Evolutionary conservation across 2,329 filamentous ascomycete species (phyloP).

Genomic region (Cladosporium sphaerospermum): DNA sequence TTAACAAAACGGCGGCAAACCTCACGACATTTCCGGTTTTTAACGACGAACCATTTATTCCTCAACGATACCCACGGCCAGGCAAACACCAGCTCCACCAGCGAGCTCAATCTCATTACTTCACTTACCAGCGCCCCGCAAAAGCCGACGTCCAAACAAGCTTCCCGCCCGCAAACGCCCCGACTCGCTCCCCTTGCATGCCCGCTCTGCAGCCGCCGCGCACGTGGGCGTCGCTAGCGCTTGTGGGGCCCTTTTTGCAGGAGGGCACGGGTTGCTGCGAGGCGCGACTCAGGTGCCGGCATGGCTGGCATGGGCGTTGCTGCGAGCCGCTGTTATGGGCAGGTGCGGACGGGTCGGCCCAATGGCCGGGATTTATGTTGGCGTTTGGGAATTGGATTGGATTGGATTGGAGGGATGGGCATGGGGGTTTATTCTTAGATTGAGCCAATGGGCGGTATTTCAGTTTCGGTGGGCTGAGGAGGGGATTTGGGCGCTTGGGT

Average conservation of each 20-base stretch:
- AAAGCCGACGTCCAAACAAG: conserved; percentile 10
- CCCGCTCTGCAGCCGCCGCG: neutral
- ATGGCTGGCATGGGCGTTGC: conserved; percentile 1
- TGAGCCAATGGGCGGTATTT: no score
- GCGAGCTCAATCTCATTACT: neutral
- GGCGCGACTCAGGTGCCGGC: neutral
- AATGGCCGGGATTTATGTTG: no score
- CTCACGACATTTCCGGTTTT: neutral
- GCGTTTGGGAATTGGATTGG: no score
- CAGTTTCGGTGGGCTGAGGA: no score
- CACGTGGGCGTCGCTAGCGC: neutral
- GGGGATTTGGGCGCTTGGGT: no score
- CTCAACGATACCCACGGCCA: neutral
- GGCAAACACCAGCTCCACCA: neutral
- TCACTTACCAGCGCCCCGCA: neutral
- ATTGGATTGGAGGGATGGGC: no score
- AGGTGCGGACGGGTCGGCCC: no score
- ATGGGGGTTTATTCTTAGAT: no score
- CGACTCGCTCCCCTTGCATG: conserved; percentile 4
- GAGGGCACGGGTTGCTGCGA: neutral
- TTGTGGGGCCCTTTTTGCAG: neutral
- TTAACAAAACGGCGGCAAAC: neutral
- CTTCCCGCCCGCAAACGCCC: neutral
- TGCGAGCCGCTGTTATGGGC: conserved; percentile 10
- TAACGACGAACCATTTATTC: no score